Evolutionary conservation across 208 protist genomes (phyloP), one percentile per base, ranked within the genome.

Genomic region (Phytomonas serpens): DNA sequence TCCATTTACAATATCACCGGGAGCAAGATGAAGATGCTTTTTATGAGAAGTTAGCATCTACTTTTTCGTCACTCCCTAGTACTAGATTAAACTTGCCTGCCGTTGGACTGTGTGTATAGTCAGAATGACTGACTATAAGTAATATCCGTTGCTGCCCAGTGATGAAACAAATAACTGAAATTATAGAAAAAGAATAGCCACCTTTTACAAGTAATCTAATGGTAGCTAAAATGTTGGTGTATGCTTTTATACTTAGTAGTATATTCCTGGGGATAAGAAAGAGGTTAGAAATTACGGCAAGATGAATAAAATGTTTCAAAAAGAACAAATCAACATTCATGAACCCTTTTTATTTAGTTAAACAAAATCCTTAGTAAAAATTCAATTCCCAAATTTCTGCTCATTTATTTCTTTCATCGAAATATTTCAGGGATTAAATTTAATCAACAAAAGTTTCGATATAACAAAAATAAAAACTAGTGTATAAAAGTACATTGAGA

Each of bases 21-120:
- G 76, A n/a, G 69, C 72, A 14, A 94, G 67, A n/a, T 70, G 68
- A 65, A 92, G 68, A 57, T 94, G 81, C 38, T 87, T 77, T 3
- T 81, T 82, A 34, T 76, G 77, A 14, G 84, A 93, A 13, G 74
- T 67, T 37, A 16, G 23, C 23, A 31, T 52, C 57, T 47, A 78
- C 36, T 61, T 72, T 36, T 63, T 69, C 32, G 4, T 16, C 42
- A 52, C 42, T 52, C 42, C 23, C 13, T 16, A 40, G 3, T 52
- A 16, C 4, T 16, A 19, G 42, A n/a, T 52, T 52, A 52, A 52
- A 19, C 13, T 52, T 3, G 11, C 42, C 42, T 52, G 4, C 14
- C 23, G 42, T 52, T 52, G 42, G 42, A 6, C 14, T 16, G 10
- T 52, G n/a, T n/a, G n/a, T n/a, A 52, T 52, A 23, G 13, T 52